Percentiles rank a stretch among this genome's conserved stretches.
Conservation (phyloP, 169 alveolate genomes). For the Prorocentrum cordatum region DNA sequence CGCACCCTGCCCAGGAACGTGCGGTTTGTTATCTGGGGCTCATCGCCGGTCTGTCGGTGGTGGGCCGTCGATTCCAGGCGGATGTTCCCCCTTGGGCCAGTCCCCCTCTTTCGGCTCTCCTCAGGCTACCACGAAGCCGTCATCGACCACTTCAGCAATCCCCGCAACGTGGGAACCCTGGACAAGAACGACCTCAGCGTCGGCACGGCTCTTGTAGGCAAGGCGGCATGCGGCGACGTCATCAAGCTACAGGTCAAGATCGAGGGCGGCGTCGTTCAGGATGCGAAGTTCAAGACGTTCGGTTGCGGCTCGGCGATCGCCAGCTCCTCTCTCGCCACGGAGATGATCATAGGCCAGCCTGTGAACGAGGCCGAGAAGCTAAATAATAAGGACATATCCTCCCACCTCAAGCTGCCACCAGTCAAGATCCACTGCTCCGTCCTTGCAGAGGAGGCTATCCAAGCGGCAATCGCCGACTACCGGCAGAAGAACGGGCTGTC, state of each 20-base stretch:
- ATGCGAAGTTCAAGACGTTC: slow-evolving; percentile 84
- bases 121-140: slow-evolving; percentile 78
- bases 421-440: slow-evolving; percentile 97
- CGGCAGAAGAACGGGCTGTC: slow-evolving; percentile 70
- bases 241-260: slow-evolving; percentile 91
- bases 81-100: too few relatives aligned
- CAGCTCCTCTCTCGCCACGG: slow-evolving; percentile 95
- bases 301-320: slow-evolving; percentile 99
- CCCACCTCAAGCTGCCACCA: slow-evolving; percentile 94
- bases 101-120: too few relatives aligned
- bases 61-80: too few relatives aligned
- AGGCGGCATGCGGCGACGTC: slow-evolving; percentile 99
- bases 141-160: slow-evolving; percentile 88
- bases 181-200: slow-evolving; percentile 71
- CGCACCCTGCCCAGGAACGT: too few relatives aligned
- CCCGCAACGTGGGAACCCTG: slow-evolving; percentile 85
- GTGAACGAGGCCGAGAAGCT: slow-evolving; percentile 90
- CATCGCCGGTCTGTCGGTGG: too few relatives aligned
- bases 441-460: slow-evolving; percentile 97
- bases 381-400: slow-evolving; percentile 88
- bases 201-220: slow-evolving; percentile 95
- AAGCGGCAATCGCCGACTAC: slow-evolving; percentile 75
- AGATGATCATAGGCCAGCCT: slow-evolving; percentile 90
- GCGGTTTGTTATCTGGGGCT: too few relatives aligned
- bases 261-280: slow-evolving; percentile 68